phyloP scores from a whole-genome alignment of 306 rosid genomes.

The Purshia tridentata region DNA sequence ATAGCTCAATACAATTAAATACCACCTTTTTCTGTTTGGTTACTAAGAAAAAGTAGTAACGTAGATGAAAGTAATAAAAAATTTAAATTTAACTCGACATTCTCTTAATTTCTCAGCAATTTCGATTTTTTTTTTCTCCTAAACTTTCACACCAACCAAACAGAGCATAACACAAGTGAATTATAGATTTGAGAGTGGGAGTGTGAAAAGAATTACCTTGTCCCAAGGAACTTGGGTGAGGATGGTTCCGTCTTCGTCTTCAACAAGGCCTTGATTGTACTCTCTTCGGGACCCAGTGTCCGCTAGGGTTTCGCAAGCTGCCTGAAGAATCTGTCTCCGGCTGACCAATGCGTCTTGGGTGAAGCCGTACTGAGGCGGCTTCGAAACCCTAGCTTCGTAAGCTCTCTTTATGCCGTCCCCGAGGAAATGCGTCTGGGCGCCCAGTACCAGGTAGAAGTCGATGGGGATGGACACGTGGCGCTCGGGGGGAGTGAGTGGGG shows the following conservation, averaged over 20 bases:
- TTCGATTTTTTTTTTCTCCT: background rate
- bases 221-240: slow-evolving; percentile 87
- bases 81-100: background rate
- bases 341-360: slow-evolving; percentile 74
- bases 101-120: background rate
- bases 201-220: slow-evolving; percentile 41
- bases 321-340: slow-evolving; percentile 87
- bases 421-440: slow-evolving; percentile 84
- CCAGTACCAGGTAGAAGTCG: slow-evolving; percentile 72
- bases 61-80: background rate
- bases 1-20: background rate
- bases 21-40: background rate
- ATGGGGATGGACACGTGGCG: slow-evolving; percentile 73
- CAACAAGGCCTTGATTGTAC: slow-evolving; percentile 68
- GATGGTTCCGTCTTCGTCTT: slow-evolving; percentile 57
- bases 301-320: slow-evolving; percentile 90
- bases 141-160: background rate
- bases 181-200: background rate
- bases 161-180: background rate
- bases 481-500: slow-evolving; percentile 46
- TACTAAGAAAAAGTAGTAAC: background rate
- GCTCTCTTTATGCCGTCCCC: slow-evolving; percentile 86
- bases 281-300: slow-evolving; percentile 64
- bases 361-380: slow-evolving; percentile 85
- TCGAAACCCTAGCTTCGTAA: slow-evolving; percentile 81